Evolutionary conservation across 768 basidiomycete species (phyloP).

Genomic region (Gloeopeniophorella convolvens): DNA sequence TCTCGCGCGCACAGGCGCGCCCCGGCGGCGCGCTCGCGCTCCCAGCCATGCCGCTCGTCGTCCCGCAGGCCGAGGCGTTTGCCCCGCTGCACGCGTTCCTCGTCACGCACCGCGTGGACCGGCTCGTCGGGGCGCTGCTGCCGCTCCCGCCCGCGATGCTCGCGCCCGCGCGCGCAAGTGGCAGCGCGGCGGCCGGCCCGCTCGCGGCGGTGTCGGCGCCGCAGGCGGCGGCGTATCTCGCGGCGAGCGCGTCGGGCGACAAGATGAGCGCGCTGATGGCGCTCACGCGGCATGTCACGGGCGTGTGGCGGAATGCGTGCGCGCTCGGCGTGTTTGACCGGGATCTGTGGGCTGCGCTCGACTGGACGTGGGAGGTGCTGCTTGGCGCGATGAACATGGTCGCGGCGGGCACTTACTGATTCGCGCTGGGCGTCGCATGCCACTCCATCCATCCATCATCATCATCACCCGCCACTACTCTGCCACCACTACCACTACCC

Average conservation of each 20-base stretch:
- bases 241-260: slow-evolving; percentile 24
- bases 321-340: slow-evolving; percentile 64
- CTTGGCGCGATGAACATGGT: slow-evolving; percentile 47
- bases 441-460: not conserved
- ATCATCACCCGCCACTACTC: not conserved
- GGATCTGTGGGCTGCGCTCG: slow-evolving; percentile 59
- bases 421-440: not conserved
- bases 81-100: slow-evolving; percentile 57
- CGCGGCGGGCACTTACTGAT: slow-evolving; percentile 10
- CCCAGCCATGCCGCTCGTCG: slow-evolving; percentile 61
- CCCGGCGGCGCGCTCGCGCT: slow-evolving; percentile 29
- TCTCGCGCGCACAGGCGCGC: slow-evolving; percentile 21
- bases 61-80: slow-evolving; percentile 70
- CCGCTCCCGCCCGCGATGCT: slow-evolving; percentile 39
- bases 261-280: slow-evolving; percentile 40
- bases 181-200: slow-evolving; percentile 17
- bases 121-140: slow-evolving; percentile 57
- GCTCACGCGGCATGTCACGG: slow-evolving; percentile 46
- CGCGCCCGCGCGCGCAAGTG: slow-evolving; percentile 5
- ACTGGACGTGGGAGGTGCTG: slow-evolving; percentile 61
- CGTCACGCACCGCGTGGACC: slow-evolving; percentile 55
- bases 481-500: too few species aligned
- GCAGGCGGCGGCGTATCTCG: slow-evolving; percentile 21
- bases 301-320: slow-evolving; percentile 67
- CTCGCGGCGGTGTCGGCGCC: slow-evolving; percentile 22